A percentile compares a stretch with the other conserved stretches of the same genome.
phyloP scores from a whole-genome alignment of 1,284 basidiomycete species.

The Ustilago sp. region DNA sequence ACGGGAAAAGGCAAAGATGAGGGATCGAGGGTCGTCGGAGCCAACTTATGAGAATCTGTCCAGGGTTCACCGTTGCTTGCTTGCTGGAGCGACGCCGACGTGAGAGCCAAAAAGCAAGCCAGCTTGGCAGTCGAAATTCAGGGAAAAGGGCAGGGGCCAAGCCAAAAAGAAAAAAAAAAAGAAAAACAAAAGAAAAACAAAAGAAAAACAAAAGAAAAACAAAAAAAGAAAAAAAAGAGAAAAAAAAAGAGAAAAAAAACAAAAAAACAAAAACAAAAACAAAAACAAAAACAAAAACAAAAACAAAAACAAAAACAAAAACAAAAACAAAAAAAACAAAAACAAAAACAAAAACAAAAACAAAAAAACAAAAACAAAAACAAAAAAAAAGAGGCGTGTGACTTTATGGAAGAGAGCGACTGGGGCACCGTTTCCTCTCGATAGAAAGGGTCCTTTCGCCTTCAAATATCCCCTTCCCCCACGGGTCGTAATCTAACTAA shows the following conservation, averaged over 20 bases:
- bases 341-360: too few species aligned
- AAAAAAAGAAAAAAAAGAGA: neutral
- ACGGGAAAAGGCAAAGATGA: neutral
- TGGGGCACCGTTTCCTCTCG: too few species aligned
- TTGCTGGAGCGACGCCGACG: conserved; percentile 2
- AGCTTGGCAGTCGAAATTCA: neutral
- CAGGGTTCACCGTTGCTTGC: conserved; percentile 16
- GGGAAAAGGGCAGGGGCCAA: conserved; percentile 1
- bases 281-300: too few species aligned
- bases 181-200: neutral
- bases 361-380: too few species aligned
- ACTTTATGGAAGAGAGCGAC: conserved; percentile 16
- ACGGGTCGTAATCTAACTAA: neutral
- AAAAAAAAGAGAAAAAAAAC: neutral
- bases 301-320: neutral
- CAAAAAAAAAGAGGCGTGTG: conserved; percentile 14
- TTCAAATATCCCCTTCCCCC: conserved; percentile 8
- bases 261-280: too few species aligned
- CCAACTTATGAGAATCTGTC: neutral
- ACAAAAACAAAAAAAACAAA: neutral
- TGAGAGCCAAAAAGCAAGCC: neutral
- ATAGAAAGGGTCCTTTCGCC: too few species aligned
- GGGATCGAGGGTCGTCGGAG: neutral
- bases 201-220: too few species aligned
- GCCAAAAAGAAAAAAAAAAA: neutral